Percentiles rank a stretch among this genome's conserved stretches.
Conservation (phyloP, 495 filamentous ascomycete genomes). For the Ascodesmis nigricans region DNA sequence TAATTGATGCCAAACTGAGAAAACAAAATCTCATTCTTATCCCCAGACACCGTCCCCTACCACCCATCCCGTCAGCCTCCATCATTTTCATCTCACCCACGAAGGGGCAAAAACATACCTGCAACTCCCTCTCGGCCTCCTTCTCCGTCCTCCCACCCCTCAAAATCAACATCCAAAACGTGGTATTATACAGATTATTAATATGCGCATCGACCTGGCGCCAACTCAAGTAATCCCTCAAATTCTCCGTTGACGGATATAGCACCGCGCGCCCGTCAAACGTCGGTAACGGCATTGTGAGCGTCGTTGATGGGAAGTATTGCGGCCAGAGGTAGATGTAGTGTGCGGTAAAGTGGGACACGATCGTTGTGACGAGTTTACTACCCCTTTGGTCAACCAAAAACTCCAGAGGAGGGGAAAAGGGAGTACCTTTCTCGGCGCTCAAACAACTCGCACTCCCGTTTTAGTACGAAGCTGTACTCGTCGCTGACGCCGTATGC, state of each 20-base stretch:
- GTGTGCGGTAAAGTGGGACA: conserved; percentile 80
- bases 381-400: conserved; percentile 24
- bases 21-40: conserved; percentile 94
- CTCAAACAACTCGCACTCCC: conserved; percentile 60
- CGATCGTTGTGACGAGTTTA: conserved; percentile 75
- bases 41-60: conserved; percentile 57
- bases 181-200: conserved; percentile 95
- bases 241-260: conserved; percentile 55
- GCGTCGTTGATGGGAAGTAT: conserved; percentile 44
- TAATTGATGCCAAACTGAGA: conserved; percentile 82
- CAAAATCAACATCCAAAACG: conserved; percentile 75
- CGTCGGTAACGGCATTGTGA: conserved; percentile 56
- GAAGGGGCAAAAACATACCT: conserved; percentile 27
- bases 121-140: conserved; percentile 57
- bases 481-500: conserved; percentile 90
- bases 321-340: conserved; percentile 63
- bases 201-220: conserved; percentile 88
- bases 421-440: conserved; percentile 49
- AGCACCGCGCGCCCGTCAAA: conserved; percentile 83
- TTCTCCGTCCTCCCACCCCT: conserved; percentile 48
- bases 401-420: neutral
- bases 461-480: conserved; percentile 68
- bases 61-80: neutral
- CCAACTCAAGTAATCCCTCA: conserved; percentile 93
- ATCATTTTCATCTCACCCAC: too few species aligned